phyloP scores from a whole-genome alignment of 345 rosid species.

The Brassica napus region Da-Ae NC_063446.1:74088001-74088500 shows the following conservation, averaged over 20 bases:
- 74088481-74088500: constrained; percentile 53
- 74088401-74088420: too few relatives aligned
- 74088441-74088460: not conserved
- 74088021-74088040: not conserved
- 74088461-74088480: constrained; percentile 53
- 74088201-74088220: not conserved
- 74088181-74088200: not conserved
- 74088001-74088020: not conserved
- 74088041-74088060: not conserved
- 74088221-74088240: not conserved
- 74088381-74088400: not conserved
- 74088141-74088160: not conserved
- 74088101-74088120: not conserved
- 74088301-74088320: not conserved
- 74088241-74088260: not conserved
- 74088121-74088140: not conserved
- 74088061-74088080: not conserved
- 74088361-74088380: not conserved
- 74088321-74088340: not conserved
- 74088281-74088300: not conserved
- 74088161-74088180: not conserved
- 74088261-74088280: not conserved
- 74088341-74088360: not conserved
- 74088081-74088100: not conserved
- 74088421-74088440: too few relatives aligned